Base-by-base conservation (phyloP, 2,329 filamentous ascomycete genomes). In the Exophiala viscosa region DNA sequence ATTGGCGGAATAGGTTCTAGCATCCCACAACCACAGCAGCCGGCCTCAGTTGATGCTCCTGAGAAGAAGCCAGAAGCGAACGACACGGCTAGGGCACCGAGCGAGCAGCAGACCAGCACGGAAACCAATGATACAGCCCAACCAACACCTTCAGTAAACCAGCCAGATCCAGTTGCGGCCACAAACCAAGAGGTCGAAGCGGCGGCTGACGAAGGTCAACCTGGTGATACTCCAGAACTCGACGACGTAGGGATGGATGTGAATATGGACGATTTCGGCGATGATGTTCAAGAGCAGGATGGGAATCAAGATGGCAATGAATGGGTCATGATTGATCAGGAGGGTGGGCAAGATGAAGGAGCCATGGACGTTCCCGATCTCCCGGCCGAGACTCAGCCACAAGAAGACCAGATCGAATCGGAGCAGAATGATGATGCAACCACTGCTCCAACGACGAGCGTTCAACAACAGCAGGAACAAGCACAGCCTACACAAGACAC, bases 261-360 rank as follows among this genome's bases (percentile, higher is more conserved):
- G 54, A 77, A 79, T 55, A 79, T 88, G 81, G 77, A 79, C 13
- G 80, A 80, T 50, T 77, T 80, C 20, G 70, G 76, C 13, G 70
- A 69, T 32, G 58, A 48, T 40, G 64, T 64, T 31, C 67, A 70
- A 36, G 65, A 68, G 15, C 67, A 70, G 15, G 64, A 70, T 8
- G 66, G 66, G 36, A 67, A 68, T 11, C 76, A 75, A 14, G 76
- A 78, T 10, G 78, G 74, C 15, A 84, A 80, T 28, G 87, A 90
- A 58, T 90, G 87, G 87, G 84, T 90, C 3, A 84, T 90, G 52
- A 82, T 90, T 28, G 81, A 84, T 50, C 85, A 86, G 80, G 70
- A 57, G 69, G 72, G 41, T 14, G 52, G 38, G 18, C 45, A 52
- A 28, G 40, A 45, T 36, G 48, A 18, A 6, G 51, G 47, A 28